phyloP scores from a whole-genome alignment of 352 stramenopile genomes.

The Globisporangium nodosum region DNA sequence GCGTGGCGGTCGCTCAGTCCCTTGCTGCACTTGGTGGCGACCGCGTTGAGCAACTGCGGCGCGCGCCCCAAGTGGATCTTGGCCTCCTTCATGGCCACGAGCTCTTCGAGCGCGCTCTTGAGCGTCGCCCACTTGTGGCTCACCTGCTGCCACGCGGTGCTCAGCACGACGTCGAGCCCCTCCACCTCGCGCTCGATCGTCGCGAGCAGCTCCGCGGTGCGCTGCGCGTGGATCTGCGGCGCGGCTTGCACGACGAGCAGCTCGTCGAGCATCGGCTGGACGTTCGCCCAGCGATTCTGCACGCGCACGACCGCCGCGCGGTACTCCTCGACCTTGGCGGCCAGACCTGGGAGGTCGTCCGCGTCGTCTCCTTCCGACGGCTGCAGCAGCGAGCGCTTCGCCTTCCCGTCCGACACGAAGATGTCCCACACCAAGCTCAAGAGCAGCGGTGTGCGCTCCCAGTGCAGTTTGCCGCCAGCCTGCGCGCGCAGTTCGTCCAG shows the following conservation, averaged over 20 bases:
- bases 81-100: slow-evolving; percentile 50
- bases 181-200: slow-evolving; percentile 45
- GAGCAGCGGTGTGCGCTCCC: slow-evolving; percentile 53
- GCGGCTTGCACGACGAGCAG: slow-evolving; percentile 45
- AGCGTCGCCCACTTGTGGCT: slow-evolving; percentile 48
- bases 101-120: slow-evolving; percentile 37
- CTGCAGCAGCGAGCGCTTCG: slow-evolving; percentile 3
- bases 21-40: slow-evolving; percentile 46
- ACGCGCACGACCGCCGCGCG: slow-evolving; percentile 44
- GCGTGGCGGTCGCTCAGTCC: slow-evolving; percentile 46
- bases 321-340: slow-evolving; percentile 36
- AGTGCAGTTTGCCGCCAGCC: slow-evolving; percentile 46
- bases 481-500: slow-evolving; percentile 49
- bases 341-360: slow-evolving; percentile 28
- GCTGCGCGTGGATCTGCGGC: slow-evolving; percentile 44
- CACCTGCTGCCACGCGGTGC: slow-evolving; percentile 58
- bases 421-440: slow-evolving; percentile 72
- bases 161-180: slow-evolving; percentile 55
- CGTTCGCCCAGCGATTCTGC: slow-evolving; percentile 60
- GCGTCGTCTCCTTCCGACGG: slow-evolving; percentile 14
- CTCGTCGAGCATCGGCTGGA: slow-evolving; percentile 61
- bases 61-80: slow-evolving; percentile 59
- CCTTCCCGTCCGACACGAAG: slow-evolving; percentile 35
- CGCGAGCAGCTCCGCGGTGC: slow-evolving; percentile 40
- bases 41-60: slow-evolving; percentile 41